Conservation (phyloP, 2,329 filamentous ascomycete species). For the Hymenoscyphus fraxineus region DNA sequence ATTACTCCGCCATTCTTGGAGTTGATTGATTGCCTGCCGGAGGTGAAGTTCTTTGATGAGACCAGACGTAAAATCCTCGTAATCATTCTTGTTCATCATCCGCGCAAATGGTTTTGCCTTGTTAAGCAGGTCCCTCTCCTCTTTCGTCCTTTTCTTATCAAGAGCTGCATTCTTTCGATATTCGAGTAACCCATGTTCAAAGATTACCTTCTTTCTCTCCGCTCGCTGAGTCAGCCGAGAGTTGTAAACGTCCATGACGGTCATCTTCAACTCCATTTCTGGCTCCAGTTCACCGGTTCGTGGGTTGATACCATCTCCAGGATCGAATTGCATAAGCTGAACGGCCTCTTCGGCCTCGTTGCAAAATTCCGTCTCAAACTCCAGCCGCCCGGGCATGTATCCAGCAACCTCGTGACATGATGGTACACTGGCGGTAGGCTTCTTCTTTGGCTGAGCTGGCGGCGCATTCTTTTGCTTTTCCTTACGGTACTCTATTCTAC, state of each 20-base stretch:
- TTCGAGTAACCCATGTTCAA: constrained; percentile 89
- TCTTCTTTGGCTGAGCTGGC: constrained; percentile 83
- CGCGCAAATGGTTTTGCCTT: constrained; percentile 94
- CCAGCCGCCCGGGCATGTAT: constrained; percentile 95
- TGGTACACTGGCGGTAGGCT: constrained; percentile 91
- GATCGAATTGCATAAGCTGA: constrained; percentile 97
- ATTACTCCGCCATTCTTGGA: constrained; percentile 89
- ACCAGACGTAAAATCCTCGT: constrained; percentile 78
- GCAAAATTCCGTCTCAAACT: constrained; percentile 96
- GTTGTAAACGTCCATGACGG: constrained; percentile 98
- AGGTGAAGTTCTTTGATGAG: constrained; percentile 89
- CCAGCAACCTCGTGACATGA: constrained; percentile 97
- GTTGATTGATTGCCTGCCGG: constrained; percentile 79
- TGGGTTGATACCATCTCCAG: constrained; percentile 86
- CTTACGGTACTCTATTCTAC: constrained; percentile 86
- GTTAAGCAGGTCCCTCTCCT: constrained; percentile 85
- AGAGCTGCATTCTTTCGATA: constrained; percentile 85
- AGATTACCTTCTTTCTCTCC: constrained; percentile 93
- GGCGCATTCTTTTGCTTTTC: constrained; percentile 81
- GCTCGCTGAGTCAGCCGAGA: constrained; percentile 83
- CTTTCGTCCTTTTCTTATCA: constrained; percentile 94
- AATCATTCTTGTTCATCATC: constrained; percentile 94
- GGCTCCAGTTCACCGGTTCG: constrained; percentile 82
- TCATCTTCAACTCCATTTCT: constrained; percentile 96
- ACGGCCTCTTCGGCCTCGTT: constrained; percentile 98